These are phyloP conservation scores for Glycyrrhiza uralensis DNA, from an alignment of 306 rosid genomes.

Conservation along the genomic window DNA sequence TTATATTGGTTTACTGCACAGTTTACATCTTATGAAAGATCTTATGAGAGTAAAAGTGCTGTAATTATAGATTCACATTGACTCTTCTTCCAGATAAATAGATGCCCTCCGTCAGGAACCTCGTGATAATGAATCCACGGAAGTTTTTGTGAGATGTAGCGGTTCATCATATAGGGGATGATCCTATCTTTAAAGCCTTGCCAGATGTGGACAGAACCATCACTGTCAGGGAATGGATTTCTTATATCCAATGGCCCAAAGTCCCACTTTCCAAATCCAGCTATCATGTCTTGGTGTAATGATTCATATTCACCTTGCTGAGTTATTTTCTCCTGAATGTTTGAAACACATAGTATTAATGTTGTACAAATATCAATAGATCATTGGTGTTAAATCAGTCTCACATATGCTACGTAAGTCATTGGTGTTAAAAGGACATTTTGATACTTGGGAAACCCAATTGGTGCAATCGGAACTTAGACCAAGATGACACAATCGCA, in stretches of 20 bases:
- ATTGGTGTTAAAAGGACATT: no score
- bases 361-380: no score
- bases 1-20: neutral
- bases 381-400: no score
- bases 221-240: conserved; percentile 48
- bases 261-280: conserved; percentile 58
- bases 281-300: conserved; percentile 51
- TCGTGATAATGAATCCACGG: conserved; percentile 84
- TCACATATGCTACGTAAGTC: no score
- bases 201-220: conserved; percentile 69
- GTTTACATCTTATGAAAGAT: neutral
- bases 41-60: conserved; percentile 46
- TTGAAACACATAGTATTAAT: neutral
- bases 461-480: no score
- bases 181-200: conserved; percentile 62
- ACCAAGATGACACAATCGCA: no score
- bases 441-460: no score
- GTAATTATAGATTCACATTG: conserved; percentile 52
- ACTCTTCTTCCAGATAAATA: conserved; percentile 23
- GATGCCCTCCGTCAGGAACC: conserved; percentile 61
- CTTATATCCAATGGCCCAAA: conserved; percentile 48
- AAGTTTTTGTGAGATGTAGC: conserved; percentile 53
- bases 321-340: conserved; percentile 44
- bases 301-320: conserved; percentile 78
- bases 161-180: conserved; percentile 43